Evolutionary conservation across 2,329 filamentous ascomycete species (phyloP).

Genomic region (Nakataea oryzae): DNA sequence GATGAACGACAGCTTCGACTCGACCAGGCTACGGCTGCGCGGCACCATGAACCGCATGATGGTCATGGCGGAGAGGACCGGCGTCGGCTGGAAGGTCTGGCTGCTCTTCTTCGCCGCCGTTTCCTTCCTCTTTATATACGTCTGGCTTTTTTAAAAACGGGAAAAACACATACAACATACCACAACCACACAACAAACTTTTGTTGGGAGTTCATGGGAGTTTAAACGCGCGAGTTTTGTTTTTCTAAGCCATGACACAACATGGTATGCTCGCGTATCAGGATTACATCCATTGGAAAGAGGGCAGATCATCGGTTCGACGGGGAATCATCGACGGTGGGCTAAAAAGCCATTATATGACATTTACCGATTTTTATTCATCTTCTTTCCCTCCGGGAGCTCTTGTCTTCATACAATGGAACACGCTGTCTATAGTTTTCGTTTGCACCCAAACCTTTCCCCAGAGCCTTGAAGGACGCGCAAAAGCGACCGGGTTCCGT

Average conservation of each 20-base stretch:
- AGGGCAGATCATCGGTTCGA: background rate
- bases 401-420: background rate
- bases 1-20: constrained; percentile 93
- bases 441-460: background rate
- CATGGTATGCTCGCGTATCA: background rate
- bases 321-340: background rate
- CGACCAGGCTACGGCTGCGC: constrained; percentile 65
- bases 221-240: background rate
- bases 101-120: constrained; percentile 79
- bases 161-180: background rate
- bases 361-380: background rate
- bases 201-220: background rate
- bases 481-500: background rate
- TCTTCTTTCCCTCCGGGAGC: background rate
- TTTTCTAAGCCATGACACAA: background rate
- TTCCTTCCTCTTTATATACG: constrained; percentile 75
- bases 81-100: constrained; percentile 96
- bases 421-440: background rate
- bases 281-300: background rate
- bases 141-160: constrained; percentile 66
- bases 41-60: constrained; percentile 98
- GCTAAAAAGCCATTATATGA: background rate
- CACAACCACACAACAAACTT: background rate
- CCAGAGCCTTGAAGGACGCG: background rate
- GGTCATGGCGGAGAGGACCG: constrained; percentile 85